phyloP scores from a whole-genome alignment of 495 filamentous ascomycete genomes.

The Arthonia radiata region DNA sequence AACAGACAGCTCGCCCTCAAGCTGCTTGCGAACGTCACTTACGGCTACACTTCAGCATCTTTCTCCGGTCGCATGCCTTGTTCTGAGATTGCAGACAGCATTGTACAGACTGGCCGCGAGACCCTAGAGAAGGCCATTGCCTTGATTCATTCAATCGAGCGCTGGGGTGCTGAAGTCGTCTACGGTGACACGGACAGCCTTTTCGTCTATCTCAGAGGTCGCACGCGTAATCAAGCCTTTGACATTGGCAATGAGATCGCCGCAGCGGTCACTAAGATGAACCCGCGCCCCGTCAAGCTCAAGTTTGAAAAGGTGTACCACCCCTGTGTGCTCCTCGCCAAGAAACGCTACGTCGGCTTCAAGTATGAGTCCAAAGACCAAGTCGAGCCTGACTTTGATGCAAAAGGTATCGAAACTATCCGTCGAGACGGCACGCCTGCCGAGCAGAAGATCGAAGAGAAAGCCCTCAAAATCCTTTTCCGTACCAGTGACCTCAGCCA shows the following conservation, averaged over 20 bases:
- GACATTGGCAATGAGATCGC: constrained; percentile 82
- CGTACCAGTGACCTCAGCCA: constrained; percentile 68
- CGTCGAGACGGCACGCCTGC: constrained; percentile 83
- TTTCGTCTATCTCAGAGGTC: constrained; percentile 78
- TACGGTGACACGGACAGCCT: constrained; percentile 95
- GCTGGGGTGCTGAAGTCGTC: constrained; percentile 87
- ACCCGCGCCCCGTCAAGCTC: constrained; percentile 79
- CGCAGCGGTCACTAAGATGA: constrained; percentile 66
- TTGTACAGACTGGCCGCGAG: constrained; percentile 85
- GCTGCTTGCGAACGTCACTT: constrained; percentile 91
- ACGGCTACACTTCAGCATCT: constrained; percentile 87
- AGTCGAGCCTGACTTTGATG: constrained; percentile 72
- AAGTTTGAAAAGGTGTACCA: constrained; percentile 98
- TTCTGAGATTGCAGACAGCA: constrained; percentile 92
- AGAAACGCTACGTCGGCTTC: constrained; percentile 95
- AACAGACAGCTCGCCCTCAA: constrained; percentile 92
- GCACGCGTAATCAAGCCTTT: constrained; percentile 70
- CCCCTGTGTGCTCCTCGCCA: constrained; percentile 78
- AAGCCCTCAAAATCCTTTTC: constrained; percentile 71
- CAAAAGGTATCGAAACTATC: constrained; percentile 95
- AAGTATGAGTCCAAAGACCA: constrained; percentile 73
- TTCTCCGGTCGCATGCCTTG: constrained; percentile 96
- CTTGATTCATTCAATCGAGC: constrained; percentile 62
- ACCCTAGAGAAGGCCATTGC: constrained; percentile 86
- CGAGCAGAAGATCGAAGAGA: constrained; percentile 94